Evolutionary conservation across 805 yeast genomes (phyloP), one percentile per base, ranked within the genome.

Genomic region (Pichia paraexigua): DNA sequence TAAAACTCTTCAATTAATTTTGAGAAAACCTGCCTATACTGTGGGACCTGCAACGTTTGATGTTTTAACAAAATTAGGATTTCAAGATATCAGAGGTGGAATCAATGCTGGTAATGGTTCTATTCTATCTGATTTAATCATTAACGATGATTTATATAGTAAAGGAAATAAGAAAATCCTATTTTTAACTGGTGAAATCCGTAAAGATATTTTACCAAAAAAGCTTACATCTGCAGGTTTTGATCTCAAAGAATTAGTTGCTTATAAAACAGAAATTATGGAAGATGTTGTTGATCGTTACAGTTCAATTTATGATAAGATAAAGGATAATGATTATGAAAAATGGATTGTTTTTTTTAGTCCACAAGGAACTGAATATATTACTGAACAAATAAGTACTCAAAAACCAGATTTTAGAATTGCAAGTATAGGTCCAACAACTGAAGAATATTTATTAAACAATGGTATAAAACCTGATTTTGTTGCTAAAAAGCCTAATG

Each of bases 391-490:
- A 54, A 54, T 66, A 21, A 53, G 49, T 30, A 42, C 50, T 2
- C 20, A 48, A 5, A 45, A 27, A 6, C 27, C 52, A 4, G 51
- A 57, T 1, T 65, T 72, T 43, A 75, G 72, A 46, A 69, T 89
- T 17, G 97, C 95, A 0, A 82, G 91, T 4, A 92, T 92, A 52
- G 98, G 98, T 0, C 97, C 97, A 2, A 92, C 97, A 0, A 92
- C 98, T 12, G 80, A 85, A 50, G 73, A 71, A 41, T 89, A 78
- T 60, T 67, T 91, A 43, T 40, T 64, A 6, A 64, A 71, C 1
- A 72, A 77, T 20, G 83, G 80, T 0, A 63, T 92, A 3, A 56
- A 44, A 0, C 87, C 91, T 1, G 68, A 77, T 41, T 77, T 85
- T 1, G 85, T 85, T 4, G 83, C 96, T 3, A 66, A 68, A 6